These are phyloP conservation scores for Wallacemonas sp. DNA, from an alignment of 208 protist genomes.

Conservation along the genomic window DNA sequence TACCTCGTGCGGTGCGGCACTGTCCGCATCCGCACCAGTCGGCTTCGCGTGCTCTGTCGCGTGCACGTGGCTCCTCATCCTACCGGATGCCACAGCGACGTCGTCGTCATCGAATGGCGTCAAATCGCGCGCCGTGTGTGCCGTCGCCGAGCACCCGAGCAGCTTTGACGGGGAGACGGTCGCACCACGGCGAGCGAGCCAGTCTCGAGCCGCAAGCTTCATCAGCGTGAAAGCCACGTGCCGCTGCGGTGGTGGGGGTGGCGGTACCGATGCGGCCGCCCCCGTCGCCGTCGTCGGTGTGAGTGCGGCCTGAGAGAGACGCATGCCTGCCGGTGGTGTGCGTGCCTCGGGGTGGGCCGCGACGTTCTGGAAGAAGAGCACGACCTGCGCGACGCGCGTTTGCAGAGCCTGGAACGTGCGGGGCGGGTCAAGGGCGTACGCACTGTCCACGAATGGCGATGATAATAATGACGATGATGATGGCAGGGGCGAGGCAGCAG, in stretches of 20 bases:
- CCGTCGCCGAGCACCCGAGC: constrained; percentile 31
- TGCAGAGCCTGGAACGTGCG: constrained; percentile 9
- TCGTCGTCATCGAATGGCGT: too few relatives aligned
- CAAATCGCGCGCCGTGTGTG: constrained; percentile 40
- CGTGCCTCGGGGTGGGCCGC: neutral
- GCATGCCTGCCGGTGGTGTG: neutral
- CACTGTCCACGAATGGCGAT: too few relatives aligned
- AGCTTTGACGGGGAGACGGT: constrained; percentile 42
- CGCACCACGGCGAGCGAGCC: constrained; percentile 39
- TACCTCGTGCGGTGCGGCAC: too few relatives aligned
- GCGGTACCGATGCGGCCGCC: neutral
- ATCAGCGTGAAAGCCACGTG: constrained; percentile 19
- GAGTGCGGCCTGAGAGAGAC: neutral
- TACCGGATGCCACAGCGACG: neutral
- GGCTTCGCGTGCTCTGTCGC: neutral
- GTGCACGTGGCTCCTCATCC: neutral
- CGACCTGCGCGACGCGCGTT: neutral
- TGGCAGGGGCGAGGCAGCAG: too few relatives aligned
- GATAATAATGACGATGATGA: too few relatives aligned
- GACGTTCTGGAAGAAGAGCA: neutral
- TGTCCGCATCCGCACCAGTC: too few relatives aligned
- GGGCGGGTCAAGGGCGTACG: neutral
- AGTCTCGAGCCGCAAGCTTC: constrained; percentile 32
- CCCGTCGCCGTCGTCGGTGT: neutral
- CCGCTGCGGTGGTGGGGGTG: neutral